Base-by-base conservation (phyloP, 148 eudicot genomes). In the Vaccinium darrowii region DNA sequence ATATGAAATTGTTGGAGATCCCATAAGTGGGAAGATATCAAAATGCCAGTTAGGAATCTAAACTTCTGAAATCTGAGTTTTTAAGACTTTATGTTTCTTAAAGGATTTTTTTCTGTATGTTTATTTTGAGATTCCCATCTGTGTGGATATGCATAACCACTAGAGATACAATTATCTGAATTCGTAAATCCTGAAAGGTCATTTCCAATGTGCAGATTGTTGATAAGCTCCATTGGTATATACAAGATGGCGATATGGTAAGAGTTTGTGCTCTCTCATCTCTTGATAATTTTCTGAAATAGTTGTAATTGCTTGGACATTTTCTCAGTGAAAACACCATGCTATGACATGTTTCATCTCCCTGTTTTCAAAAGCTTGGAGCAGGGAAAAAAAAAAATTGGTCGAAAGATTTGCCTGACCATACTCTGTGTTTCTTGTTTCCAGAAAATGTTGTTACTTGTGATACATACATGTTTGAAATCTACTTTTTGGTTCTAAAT, bases 231-330 rank as follows among this genome's bases (percentile, higher is more conserved):
- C 98, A 94, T 83, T 90, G 90, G 86, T 97, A 97, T 79, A 89
- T 90, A 79, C 89, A 91, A 84, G 91, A 89, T 80, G 95, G 90
- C 51, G 99, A 97, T 86, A 95, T 87, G 98, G 99, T 97, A 91
- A 83, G 91, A 62, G 8, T 33, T 76, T 63, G 15, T 78, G 43
- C n/a, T 53, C 57, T 52, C 19, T 19, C 18, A 63, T 63, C 69
- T 25, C 27, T 63, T 21, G 21, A 62, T 62, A 62, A 21, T 62
- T n/a, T 1, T 62, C 11, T 3, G 69, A n/a, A 8, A 62, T 11
- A n/a, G 9, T 21, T 18, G 21, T 58, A 18, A 58, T n/a, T n/a
- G n/a, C 3, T 21, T 62, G 0, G 69, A 62, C 69, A 62, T 62
- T 62, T 62, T 62, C 69, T n/a, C 25, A n/a, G n/a, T 62, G 69